Evolutionary conservation across 1,139 yeast genomes (phyloP).

Genomic region (Pichia sp.): DNA sequence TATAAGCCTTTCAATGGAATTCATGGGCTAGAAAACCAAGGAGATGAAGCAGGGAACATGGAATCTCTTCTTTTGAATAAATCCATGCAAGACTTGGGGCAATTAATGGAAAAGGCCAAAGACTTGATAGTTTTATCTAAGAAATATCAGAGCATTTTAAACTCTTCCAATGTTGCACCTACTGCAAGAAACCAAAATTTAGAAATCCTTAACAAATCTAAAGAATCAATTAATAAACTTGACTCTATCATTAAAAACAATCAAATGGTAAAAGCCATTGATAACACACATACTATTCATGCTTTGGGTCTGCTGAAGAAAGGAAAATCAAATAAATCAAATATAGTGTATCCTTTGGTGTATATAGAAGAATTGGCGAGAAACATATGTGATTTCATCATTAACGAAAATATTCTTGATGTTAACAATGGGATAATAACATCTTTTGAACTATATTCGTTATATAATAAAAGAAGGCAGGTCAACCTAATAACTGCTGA

Average conservation of each 20-base stretch:
- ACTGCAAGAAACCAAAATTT: slow-evolving; percentile 24
- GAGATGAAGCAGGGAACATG: slow-evolving; percentile 47
- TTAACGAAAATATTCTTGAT: slow-evolving; percentile 33
- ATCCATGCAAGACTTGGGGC: slow-evolving; percentile 72
- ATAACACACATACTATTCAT: slow-evolving; percentile 14
- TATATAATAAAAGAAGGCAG: slow-evolving; percentile 54
- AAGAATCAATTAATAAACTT: slow-evolving; percentile 20
- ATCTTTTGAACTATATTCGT: slow-evolving; percentile 49
- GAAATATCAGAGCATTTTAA: slow-evolving; percentile 20
- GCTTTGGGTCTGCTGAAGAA: slow-evolving; percentile 16
- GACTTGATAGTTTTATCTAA: slow-evolving; percentile 54
- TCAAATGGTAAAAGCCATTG: slow-evolving; percentile 18
- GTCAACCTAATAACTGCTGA: slow-evolving; percentile 50
- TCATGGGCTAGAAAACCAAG: slow-evolving; percentile 57
- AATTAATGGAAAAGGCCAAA: slow-evolving; percentile 68
- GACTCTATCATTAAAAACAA: slow-evolving; percentile 20
- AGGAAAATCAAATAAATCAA: slow-evolving; percentile 6
- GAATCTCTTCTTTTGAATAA: slow-evolving; percentile 57
- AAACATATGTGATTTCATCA: slow-evolving; percentile 49
- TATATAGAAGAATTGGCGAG: slow-evolving; percentile 45
- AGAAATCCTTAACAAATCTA: slow-evolving; percentile 36
- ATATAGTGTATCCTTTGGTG: slow-evolving; percentile 19
- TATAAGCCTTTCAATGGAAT: slow-evolving; percentile 36
- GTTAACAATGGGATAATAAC: slow-evolving; percentile 51
- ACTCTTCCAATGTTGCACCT: not conserved